Evolutionary conservation across 2,329 filamentous ascomycete genomes (phyloP), one percentile per base, ranked within the genome.

Genomic region (Chaetothyriales sp.): DNA sequence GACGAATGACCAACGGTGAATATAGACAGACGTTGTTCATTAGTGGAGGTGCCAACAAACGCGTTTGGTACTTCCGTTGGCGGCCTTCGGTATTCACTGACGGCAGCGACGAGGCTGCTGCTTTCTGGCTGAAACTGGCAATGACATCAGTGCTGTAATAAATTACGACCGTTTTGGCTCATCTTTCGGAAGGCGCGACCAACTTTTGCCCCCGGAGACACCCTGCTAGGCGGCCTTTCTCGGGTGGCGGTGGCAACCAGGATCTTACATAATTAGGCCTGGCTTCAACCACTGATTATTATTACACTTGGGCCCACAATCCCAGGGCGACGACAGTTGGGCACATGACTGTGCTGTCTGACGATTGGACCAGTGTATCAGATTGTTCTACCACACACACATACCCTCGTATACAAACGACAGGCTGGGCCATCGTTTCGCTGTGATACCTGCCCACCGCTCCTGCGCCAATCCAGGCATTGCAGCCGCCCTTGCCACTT

Each of bases 1-100:
- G 78, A 79, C 5, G 77, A 79, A 71, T 5, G 71, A 73, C 10
- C 10, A 62, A 64, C 39, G 57, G 59, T 53, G 52, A 53, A 18
- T 52, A 58, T 25, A 47, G 51, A 25, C 43, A 45, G 19, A 32
- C 25, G 22, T 10, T 46, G 18, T 22, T n/a, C n/a, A n/a, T n/a
- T n/a, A n/a, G n/a, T n/a, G n/a, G 32, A 19, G 15, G 47, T 6
- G 22, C 22, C 22, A 25, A 25, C 22, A 25, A 6, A 6, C 22
- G 6, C 22, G 22, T 25, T 25, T 25, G 22, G 6, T 25, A 6
- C 22, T 25, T 6, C 22, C 6, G 22, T 25, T 25, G n/a, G n/a
- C n/a, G n/a, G n/a, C n/a, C n/a, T n/a, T n/a, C n/a, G n/a, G n/a
- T 25, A 25, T 25, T 25, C 3, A 6, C 22, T 6, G 22, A 25